phyloP scores from a whole-genome alignment of 331 rosid species.

The Acacia concinna region DNA sequence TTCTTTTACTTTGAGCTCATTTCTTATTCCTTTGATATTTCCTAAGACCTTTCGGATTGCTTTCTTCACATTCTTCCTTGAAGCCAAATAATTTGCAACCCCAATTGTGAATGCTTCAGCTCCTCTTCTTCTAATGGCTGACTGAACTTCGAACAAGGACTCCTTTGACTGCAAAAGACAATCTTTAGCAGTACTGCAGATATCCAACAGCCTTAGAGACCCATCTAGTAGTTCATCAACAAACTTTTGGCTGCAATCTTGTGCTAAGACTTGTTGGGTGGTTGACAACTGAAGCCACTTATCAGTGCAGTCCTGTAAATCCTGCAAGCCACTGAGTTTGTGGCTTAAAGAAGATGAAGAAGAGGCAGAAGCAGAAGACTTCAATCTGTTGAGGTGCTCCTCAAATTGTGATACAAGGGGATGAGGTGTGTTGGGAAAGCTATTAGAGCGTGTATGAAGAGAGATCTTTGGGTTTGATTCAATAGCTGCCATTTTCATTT shows the following conservation, averaged over 20 bases:
- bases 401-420: constrained; percentile 33
- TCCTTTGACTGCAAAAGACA: constrained; percentile 40
- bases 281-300: constrained; percentile 43
- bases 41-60: constrained; percentile 12
- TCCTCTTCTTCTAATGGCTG: constrained; percentile 8
- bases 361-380: constrained; percentile 34
- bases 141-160: constrained; percentile 31
- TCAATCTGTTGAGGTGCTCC: constrained; percentile 42
- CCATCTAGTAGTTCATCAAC: constrained; percentile 41
- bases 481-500: constrained; percentile 13
- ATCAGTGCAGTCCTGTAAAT: constrained; percentile 35
- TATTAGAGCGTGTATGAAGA: constrained; percentile 33
- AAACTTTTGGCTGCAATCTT: constrained; percentile 19
- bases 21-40: constrained; percentile 31
- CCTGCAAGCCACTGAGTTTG: constrained; percentile 45
- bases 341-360: constrained; percentile 40
- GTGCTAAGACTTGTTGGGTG: constrained; percentile 36
- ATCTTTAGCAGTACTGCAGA: constrained; percentile 39
- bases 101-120: background rate
- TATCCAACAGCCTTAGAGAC: constrained; percentile 41
- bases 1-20: background rate
- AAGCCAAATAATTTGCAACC: constrained; percentile 25
- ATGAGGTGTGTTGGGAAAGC: constrained; percentile 35
- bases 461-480: constrained; percentile 23
- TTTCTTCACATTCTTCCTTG: constrained; percentile 26